Percentiles rank a stretch among this genome's conserved stretches.
These are phyloP conservation scores for Russula virescens DNA, from an alignment of 768 basidiomycete species.

Conservation along the genomic window DNA sequence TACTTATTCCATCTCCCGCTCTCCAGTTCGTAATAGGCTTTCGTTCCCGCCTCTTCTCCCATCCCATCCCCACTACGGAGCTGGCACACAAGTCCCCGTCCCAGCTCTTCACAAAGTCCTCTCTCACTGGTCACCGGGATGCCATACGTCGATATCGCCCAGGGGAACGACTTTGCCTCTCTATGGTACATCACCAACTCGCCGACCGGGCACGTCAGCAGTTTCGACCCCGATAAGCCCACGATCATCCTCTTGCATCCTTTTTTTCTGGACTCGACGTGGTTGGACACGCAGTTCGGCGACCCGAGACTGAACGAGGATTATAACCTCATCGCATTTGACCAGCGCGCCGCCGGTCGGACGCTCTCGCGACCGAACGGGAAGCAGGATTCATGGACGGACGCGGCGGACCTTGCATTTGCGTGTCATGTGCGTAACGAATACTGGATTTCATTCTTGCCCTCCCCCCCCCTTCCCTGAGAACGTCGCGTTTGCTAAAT, in stretches of 20 bases:
- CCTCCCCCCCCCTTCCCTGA: neutral
- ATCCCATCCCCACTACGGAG: neutral
- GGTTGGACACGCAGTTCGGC: slow-evolving; percentile 27
- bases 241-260: slow-evolving; percentile 29
- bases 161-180: slow-evolving; percentile 24
- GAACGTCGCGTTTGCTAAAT: neutral
- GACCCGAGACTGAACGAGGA: slow-evolving; percentile 26
- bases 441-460: neutral
- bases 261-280: slow-evolving; percentile 28
- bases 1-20: neutral
- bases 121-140: slow-evolving; percentile 3
- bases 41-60: neutral
- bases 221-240: slow-evolving; percentile 27
- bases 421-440: slow-evolving; percentile 21
- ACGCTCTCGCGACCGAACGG: slow-evolving; percentile 22
- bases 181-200: slow-evolving; percentile 31
- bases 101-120: neutral
- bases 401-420: slow-evolving; percentile 30
- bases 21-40: neutral
- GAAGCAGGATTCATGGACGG: slow-evolving; percentile 28
- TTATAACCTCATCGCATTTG: slow-evolving; percentile 30
- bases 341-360: slow-evolving; percentile 27
- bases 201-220: slow-evolving; percentile 24
- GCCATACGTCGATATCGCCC: slow-evolving; percentile 26
- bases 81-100: neutral